Base-by-base conservation (phyloP, 2,329 filamentous ascomycete species). In the Aaosphaeria pasadenensis region DNA sequence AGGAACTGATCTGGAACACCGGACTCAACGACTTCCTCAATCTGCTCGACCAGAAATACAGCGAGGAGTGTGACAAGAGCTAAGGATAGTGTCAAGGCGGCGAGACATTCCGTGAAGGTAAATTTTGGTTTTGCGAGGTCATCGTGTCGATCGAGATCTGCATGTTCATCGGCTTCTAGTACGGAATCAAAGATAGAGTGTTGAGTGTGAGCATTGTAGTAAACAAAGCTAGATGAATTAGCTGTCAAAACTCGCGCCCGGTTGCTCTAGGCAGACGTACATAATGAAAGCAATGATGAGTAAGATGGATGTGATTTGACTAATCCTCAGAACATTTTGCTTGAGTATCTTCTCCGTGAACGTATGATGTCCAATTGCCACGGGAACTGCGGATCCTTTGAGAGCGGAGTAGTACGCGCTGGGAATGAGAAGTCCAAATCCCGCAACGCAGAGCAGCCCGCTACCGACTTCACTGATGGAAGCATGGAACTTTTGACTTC, bases 381-480 rank as follows among this genome's bases (percentile, higher is more conserved):
- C 60, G 3, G 55, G 56, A 3, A 66, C 63, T 11, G 57, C 58
- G 7, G 55, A 53, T 46, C 55, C 47, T 46, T 78, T 69, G 60
- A 85, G 83, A 5, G 65, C 64, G 1, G 62, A 66, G 44, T 64
- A 68, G 39, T 68, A 69, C 5, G 64, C 66, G 35, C 59, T 64
- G 0, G 66, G 66, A 36, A 69, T 68, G 7, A 69, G 54, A 1
- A 65, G 57, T 13, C 63, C 65, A 55, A 82, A 88, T 48, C 83
- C 89, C 72, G 88, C 88, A 45, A 89, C 88, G 32, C 94, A 76
- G 1, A 95, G 72, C 41, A 95, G 69, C 1, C 87, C 88, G 24
- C 81, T 88, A 11, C 90, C 89, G 4, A 88, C 87, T 69, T 95
- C 89, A 59, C 85, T 88, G 50, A 95, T 82, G 1, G 84, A 83